phyloP scores from a whole-genome alignment of 1,284 basidiomycete genomes.

The Puccinia brachypodii region DNA sequence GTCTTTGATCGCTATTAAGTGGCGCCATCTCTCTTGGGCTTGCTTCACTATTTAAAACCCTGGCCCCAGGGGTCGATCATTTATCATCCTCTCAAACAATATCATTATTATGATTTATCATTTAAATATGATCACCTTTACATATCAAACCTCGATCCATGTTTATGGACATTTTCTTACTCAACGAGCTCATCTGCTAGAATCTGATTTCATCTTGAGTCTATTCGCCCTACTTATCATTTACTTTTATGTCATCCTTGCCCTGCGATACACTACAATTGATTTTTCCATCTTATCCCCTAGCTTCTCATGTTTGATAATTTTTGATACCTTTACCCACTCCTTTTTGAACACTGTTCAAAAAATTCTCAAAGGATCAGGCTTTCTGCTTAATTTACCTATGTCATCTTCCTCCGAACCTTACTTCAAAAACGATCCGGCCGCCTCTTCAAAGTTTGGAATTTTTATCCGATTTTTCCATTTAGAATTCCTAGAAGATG shows the following conservation, averaged over 20 bases:
- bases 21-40: background rate
- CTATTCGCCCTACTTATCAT: background rate
- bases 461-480: background rate
- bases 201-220: conserved; percentile 1
- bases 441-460: background rate
- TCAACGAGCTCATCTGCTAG: background rate
- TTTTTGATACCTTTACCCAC: conserved; percentile 2
- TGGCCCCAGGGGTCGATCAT: conserved; percentile 13
- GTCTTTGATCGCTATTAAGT: background rate
- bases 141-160: conserved; percentile 11
- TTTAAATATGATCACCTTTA: conserved; percentile 25
- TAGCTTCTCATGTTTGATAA: background rate
- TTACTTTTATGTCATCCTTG: conserved; percentile 14
- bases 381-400: conserved; percentile 17
- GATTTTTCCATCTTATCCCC: conserved; percentile 12
- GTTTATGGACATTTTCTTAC: background rate
- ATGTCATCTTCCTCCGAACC: conserved; percentile 4
- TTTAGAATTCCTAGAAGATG: background rate
- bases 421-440: background rate
- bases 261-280: background rate
- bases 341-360: conserved; percentile 3
- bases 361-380: background rate
- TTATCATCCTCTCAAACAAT: background rate
- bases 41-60: conserved; percentile 4
- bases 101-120: background rate